Conservation (phyloP, 192 early-diverging fungal genomes). For the Lobulomyces angularis region DNA sequence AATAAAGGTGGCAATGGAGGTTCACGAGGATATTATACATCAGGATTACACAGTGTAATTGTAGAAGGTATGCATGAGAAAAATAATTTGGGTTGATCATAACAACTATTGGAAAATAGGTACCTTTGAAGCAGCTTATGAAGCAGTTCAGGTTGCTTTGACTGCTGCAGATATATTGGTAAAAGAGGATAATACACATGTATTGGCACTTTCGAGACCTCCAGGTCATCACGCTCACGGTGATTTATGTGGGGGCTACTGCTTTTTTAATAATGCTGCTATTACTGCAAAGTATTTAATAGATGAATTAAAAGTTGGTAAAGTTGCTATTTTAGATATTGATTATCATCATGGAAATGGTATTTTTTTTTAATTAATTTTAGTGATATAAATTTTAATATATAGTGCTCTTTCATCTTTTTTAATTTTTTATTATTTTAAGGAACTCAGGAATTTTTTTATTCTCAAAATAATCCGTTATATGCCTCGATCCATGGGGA, state of each 20-base stretch:
- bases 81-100: slow-evolving; percentile 12
- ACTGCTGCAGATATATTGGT: slow-evolving; percentile 43
- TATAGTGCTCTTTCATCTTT: too few species aligned
- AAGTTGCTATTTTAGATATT: slow-evolving; percentile 37
- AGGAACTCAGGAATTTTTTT: too few species aligned
- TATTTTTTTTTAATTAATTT: background rate
- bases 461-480: too few species aligned
- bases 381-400: background rate
- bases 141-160: slow-evolving; percentile 51
- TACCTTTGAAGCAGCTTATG: slow-evolving; percentile 51
- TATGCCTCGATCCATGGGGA: too few species aligned
- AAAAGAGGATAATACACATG: slow-evolving; percentile 15
- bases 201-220: slow-evolving; percentile 19
- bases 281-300: slow-evolving; percentile 33
- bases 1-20: slow-evolving; percentile 9
- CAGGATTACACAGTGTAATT: slow-evolving; percentile 39
- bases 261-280: slow-evolving; percentile 40
- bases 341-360: slow-evolving; percentile 32
- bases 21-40: slow-evolving; percentile 33
- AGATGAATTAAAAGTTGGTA: slow-evolving; percentile 19
- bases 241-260: slow-evolving; percentile 43
- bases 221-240: slow-evolving; percentile 38
- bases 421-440: too few species aligned
- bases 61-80: slow-evolving; percentile 17
- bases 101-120: slow-evolving; percentile 15